Evolutionary conservation across 495 filamentous ascomycete species (phyloP), one percentile per base, ranked within the genome.

Genomic region (Sordaria brevicollis): DNA sequence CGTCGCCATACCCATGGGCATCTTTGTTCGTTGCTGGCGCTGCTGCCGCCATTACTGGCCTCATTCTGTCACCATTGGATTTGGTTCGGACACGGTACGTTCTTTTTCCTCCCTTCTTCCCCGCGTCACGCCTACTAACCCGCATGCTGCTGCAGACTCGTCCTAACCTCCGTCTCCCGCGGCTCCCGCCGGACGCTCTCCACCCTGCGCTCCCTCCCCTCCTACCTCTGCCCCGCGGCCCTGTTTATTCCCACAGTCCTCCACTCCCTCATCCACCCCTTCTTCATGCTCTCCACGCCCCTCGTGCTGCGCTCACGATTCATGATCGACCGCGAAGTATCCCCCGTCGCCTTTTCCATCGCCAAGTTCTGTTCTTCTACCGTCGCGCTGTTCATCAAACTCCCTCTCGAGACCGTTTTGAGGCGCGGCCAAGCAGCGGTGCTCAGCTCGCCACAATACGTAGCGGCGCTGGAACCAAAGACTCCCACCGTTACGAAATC

Each of bases 401-500:
- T 97, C 15, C 95, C 95, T 0, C 84, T 98, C 19, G 95, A 99
- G 76, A 97, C 95, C 3, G 91, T 97, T 10, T 86, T 97, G 7
- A 88, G 95, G 15, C 86, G 95, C 67, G 95, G 91, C 0, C 95
- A 98, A 78, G 89, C 94, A 65, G 84, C 87, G 7, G 89, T 91
- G 1, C 79, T 85, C 15, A 74, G 77, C 70, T 80, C 80, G 25
- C 80, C 77, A 9, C 71, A 74, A 11, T 85, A 85, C 68, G 68
- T 82, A 1, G 41, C 75, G 1, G 79, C 83, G 0, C 80, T 87
- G 5, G 82, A 86, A 34, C 49, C 49, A 5, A 70, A 76, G 2
- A 66, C 71, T 2, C 57, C 74, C 3, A 39, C 70, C 8, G 10
- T 34, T 19, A 70, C 67, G 19, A 75, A 71, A 15, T 80, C 79